These are phyloP conservation scores for Penicillium crustosum DNA, from an alignment of 2,329 filamentous ascomycete genomes.

Conservation along the genomic window DNA sequence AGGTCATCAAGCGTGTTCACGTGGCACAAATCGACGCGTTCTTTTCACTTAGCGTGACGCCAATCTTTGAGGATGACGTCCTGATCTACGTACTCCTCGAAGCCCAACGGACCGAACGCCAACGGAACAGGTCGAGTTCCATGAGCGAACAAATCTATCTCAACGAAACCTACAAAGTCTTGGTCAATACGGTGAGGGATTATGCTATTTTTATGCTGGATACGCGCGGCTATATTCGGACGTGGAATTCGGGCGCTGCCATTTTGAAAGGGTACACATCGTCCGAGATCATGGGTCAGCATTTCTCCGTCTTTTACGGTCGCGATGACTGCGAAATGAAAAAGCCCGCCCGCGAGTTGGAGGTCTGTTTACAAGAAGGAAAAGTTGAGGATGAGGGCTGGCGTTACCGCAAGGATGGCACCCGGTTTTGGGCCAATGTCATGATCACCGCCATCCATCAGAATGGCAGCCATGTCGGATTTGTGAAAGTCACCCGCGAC, in stretches of 20 bases:
- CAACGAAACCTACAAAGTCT: constrained; percentile 59
- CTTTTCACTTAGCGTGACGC: constrained; percentile 41
- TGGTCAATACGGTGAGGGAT: constrained; percentile 62
- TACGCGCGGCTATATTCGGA: constrained; percentile 54
- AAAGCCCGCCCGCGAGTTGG: constrained; percentile 55
- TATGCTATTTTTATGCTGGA: constrained; percentile 65
- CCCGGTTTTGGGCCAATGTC: constrained; percentile 61
- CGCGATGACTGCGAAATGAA: constrained; percentile 50
- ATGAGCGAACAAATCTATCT: constrained; percentile 48
- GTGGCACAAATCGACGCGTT: constrained; percentile 14
- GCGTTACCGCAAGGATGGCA: constrained; percentile 60
- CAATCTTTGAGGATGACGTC: constrained; percentile 42
- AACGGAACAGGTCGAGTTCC: constrained; percentile 20
- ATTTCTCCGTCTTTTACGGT: constrained; percentile 60
- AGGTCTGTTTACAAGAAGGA: constrained; percentile 55
- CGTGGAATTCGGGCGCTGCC: constrained; percentile 59
- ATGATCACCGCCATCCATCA: constrained; percentile 59
- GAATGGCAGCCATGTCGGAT: constrained; percentile 55
- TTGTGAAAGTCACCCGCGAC: constrained; percentile 60
- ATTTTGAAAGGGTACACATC: constrained; percentile 57
- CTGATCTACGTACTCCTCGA: constrained; percentile 48
- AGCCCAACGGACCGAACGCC: constrained; percentile 38
- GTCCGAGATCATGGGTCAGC: constrained; percentile 57
- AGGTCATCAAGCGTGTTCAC: constrained; percentile 36
- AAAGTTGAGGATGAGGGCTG: constrained; percentile 61